These are phyloP conservation scores for Liquidambar formosana DNA, from an alignment of 164 flowering plant species.

Conservation along the genomic window DNA sequence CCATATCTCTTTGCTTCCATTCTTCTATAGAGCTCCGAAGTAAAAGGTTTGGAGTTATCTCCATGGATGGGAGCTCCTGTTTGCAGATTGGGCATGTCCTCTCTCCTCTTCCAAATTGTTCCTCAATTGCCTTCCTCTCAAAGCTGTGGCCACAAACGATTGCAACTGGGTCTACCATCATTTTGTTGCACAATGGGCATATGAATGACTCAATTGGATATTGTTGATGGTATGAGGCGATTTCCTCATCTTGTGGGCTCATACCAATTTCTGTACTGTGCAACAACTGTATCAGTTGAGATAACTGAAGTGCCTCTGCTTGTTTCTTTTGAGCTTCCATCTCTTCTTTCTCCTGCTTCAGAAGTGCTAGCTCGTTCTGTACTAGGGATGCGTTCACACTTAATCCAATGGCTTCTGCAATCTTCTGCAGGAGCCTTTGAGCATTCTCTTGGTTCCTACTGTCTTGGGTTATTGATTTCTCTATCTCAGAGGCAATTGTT, in stretches of 20 bases:
- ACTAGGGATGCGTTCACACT: constrained; percentile 17
- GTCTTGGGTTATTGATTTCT: constrained; percentile 5
- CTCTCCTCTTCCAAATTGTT: constrained; percentile 15
- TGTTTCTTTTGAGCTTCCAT: constrained; percentile 30
- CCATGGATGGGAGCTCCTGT: constrained; percentile 14
- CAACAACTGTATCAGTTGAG: constrained; percentile 26
- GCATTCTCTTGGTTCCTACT: constrained; percentile 12
- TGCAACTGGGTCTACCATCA: constrained; percentile 30
- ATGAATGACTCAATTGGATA: constrained; percentile 20
- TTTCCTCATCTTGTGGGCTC: constrained; percentile 10
- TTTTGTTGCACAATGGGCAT: constrained; percentile 21
- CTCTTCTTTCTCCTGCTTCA: constrained; percentile 25
- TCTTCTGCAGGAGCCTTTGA: constrained; percentile 14
- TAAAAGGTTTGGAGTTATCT: constrained; percentile 21
- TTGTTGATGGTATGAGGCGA: constrained; percentile 1
- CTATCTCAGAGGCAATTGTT: constrained; percentile 17
- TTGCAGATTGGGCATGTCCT: constrained; percentile 20
- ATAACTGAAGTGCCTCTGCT: constrained; percentile 27
- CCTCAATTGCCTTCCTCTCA: constrained; percentile 27
- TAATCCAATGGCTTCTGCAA: constrained; percentile 25
- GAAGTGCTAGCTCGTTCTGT: constrained; percentile 18
- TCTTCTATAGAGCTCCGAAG: constrained; percentile 24
- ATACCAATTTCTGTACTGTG: constrained; percentile 24
- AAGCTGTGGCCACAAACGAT: constrained; percentile 28
- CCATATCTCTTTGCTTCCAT: constrained; percentile 28